A percentile compares a stretch with the other conserved stretches of the same genome.
These are phyloP conservation scores for Kokia cookei DNA, from an alignment of 441 rosid species.

Conservation along the genomic window DNA sequence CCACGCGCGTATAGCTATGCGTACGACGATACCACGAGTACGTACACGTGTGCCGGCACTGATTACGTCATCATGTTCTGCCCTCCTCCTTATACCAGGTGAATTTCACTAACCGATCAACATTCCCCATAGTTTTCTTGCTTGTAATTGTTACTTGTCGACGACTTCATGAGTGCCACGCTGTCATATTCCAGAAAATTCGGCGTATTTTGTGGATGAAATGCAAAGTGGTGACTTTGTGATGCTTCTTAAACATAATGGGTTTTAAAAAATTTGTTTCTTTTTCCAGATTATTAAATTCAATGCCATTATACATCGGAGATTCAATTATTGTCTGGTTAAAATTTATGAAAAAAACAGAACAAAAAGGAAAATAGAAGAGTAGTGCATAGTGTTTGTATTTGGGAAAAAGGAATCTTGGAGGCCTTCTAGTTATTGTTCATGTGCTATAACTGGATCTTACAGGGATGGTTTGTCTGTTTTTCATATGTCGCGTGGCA, in stretches of 20 bases:
- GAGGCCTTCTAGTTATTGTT: not conserved
- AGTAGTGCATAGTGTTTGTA: not conserved
- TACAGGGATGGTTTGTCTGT: no score
- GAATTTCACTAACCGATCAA: not conserved
- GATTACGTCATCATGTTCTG: conserved; percentile 67
- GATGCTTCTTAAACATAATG: not conserved
- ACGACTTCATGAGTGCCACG: not conserved
- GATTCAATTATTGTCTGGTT: not conserved
- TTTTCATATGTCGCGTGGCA: no score
- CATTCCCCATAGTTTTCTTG: no score
- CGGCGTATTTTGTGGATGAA: conserved; percentile 3
- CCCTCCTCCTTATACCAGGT: conserved; percentile 84
- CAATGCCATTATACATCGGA: not conserved
- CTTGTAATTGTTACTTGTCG: not conserved
- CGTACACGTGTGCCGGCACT: conserved; percentile 67
- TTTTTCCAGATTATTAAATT: no score
- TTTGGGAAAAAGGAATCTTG: not conserved
- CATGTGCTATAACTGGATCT: not conserved
- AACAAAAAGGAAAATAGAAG: not conserved
- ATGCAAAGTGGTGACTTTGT: not conserved
- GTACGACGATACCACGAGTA: conserved; percentile 80
- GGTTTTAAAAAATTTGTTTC: no score
- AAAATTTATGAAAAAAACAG: not conserved
- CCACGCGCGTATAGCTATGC: conserved; percentile 91
- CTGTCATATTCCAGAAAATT: conserved; percentile 11